Evolutionary conservation across 192 early-diverging fungal genomes (phyloP).

Genomic region (Entomortierella lignicola): DNA sequence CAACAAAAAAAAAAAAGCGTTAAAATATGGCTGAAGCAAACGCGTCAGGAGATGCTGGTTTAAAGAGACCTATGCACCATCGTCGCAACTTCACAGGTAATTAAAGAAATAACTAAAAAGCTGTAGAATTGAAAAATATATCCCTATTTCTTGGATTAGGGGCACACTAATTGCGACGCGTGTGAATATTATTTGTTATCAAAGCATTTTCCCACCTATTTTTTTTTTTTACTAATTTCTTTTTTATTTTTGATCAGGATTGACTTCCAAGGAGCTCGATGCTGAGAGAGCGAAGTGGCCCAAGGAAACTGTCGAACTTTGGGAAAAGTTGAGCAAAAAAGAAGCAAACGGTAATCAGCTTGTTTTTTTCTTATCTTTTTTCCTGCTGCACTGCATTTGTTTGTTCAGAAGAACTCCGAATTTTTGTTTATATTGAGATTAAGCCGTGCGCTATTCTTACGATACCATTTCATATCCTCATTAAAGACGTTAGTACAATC

Average conservation of each 20-base stretch:
- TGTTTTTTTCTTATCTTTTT: not conserved
- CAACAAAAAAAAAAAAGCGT: not conserved
- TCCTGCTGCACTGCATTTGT: not conserved
- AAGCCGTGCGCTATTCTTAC: not conserved
- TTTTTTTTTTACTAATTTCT: no score
- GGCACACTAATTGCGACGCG: not conserved
- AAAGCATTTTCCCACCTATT: not conserved
- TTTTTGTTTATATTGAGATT: not conserved
- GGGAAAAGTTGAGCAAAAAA: slow-evolving; percentile 48
- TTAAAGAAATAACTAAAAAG: no score
- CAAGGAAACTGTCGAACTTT: slow-evolving; percentile 50
- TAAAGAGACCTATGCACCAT: slow-evolving; percentile 53
- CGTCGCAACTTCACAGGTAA: slow-evolving; percentile 53
- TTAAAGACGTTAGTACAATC: slow-evolving; percentile 75
- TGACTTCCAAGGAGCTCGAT: slow-evolving; percentile 52
- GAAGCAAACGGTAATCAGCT: slow-evolving; percentile 44
- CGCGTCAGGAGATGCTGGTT: slow-evolving; percentile 23
- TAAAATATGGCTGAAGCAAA: slow-evolving; percentile 42
- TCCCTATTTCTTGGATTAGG: no score
- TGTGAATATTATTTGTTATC: not conserved
- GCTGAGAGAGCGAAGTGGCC: slow-evolving; percentile 50
- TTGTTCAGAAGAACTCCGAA: no score
- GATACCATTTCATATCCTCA: not conserved
- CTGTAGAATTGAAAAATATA: no score
- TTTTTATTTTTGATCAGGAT: slow-evolving; percentile 15